Conservation (phyloP, 1,139 yeast species). For the Oligophagozyma castellii region DNA sequence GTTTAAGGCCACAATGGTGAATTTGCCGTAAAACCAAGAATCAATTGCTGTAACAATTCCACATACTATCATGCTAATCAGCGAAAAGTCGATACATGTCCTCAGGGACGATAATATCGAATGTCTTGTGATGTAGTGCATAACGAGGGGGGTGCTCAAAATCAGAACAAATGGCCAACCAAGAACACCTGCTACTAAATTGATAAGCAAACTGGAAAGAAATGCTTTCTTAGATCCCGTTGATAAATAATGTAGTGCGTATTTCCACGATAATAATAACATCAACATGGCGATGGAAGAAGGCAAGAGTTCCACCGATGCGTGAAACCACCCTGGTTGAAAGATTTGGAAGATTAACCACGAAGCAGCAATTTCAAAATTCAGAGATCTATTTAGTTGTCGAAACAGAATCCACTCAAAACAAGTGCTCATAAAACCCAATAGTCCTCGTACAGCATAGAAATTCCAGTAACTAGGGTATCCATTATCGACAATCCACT, state of each 20-base stretch:
- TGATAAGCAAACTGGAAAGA: slow-evolving; percentile 28
- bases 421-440: slow-evolving; percentile 37
- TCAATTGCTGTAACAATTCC: slow-evolving; percentile 33
- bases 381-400: slow-evolving; percentile 15
- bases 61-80: slow-evolving; percentile 27
- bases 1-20: slow-evolving; percentile 64
- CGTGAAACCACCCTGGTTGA: slow-evolving; percentile 52
- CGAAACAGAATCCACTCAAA: slow-evolving; percentile 18
- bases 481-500: slow-evolving; percentile 1
- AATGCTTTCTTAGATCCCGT: slow-evolving; percentile 16
- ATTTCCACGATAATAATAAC: slow-evolving; percentile 37
- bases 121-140: slow-evolving; percentile 16
- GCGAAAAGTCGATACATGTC: slow-evolving; percentile 23
- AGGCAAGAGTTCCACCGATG: slow-evolving; percentile 74
- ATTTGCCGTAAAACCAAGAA: slow-evolving; percentile 46
- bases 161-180: slow-evolving; percentile 90
- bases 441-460: slow-evolving; percentile 40
- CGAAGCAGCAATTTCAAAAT: slow-evolving; percentile 28
- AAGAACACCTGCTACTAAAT: slow-evolving; percentile 54
- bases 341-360: slow-evolving; percentile 23
- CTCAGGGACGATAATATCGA: slow-evolving; percentile 18
- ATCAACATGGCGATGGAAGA: slow-evolving; percentile 73
- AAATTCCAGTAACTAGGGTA: slow-evolving; percentile 23
- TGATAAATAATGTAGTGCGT: slow-evolving; percentile 17
- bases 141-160: slow-evolving; percentile 46